Percentiles rank a stretch among this genome's conserved stretches.
Conservation (phyloP, 2,329 filamentous ascomycete species). For the Cadophora sp. region DNA sequence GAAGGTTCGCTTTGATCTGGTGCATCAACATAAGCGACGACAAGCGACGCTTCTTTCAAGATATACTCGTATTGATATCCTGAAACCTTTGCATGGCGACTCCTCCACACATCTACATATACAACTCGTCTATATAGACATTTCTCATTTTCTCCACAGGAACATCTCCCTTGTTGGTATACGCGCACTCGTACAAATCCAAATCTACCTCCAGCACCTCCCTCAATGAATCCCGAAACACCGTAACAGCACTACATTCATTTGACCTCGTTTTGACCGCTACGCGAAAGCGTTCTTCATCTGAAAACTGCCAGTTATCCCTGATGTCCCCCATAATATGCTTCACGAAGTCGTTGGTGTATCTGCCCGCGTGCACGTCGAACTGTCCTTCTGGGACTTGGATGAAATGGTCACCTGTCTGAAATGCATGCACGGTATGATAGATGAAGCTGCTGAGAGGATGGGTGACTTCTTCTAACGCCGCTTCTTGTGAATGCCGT, state of each 20-base stretch:
- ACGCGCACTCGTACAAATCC: slow-evolving; percentile 14
- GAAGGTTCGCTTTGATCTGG: background rate
- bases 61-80: background rate
- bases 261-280: slow-evolving; percentile 21
- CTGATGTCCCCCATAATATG: slow-evolving; percentile 22
- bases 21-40: background rate
- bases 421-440: slow-evolving; percentile 17
- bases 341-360: slow-evolving; percentile 18
- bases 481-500: slow-evolving; percentile 11
- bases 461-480: slow-evolving; percentile 25
- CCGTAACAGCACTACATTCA: slow-evolving; percentile 17
- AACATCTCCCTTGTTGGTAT: slow-evolving; percentile 12
- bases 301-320: slow-evolving; percentile 25
- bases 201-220: slow-evolving; percentile 19
- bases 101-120: background rate
- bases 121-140: slow-evolving; percentile 16
- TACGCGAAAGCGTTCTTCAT: slow-evolving; percentile 14
- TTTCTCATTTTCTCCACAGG: background rate
- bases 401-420: slow-evolving; percentile 8
- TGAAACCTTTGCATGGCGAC: background rate
- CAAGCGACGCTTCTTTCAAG: background rate
- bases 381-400: slow-evolving; percentile 18
- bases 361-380: slow-evolving; percentile 18
- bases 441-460: slow-evolving; percentile 30
- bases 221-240: slow-evolving; percentile 10